Evolutionary conservation across 75 land plant species (phyloP).

Genomic region (Adiantum capillusveneris): DNA sequence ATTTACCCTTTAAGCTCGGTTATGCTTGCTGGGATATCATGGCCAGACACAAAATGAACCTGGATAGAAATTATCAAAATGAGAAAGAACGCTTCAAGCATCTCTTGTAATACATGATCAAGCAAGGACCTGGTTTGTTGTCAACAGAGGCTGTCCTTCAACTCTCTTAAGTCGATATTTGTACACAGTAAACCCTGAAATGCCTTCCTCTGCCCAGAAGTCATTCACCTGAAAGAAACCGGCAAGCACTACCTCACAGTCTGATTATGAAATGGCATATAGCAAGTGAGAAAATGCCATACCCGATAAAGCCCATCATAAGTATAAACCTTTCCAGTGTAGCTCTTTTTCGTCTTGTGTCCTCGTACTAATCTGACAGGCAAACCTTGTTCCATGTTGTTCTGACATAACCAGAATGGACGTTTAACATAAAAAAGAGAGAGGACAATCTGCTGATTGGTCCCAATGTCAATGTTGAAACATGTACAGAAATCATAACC

Average conservation of each 20-base stretch:
- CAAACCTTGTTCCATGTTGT: constrained; percentile 38
- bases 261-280: no score
- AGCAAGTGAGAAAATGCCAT: no score
- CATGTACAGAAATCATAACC: no score
- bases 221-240: constrained; percentile 48
- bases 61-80: neutral
- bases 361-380: constrained; percentile 35
- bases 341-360: constrained; percentile 16
- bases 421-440: no score
- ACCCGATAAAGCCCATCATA: constrained; percentile 41
- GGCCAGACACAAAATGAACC: constrained; percentile 4
- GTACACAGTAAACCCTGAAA: constrained; percentile 73
- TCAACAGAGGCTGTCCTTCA: constrained; percentile 67
- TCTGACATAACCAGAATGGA: no score
- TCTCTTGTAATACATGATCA: neutral
- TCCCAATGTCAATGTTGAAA: no score
- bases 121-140: constrained; percentile 59
- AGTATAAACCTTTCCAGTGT: constrained; percentile 20
- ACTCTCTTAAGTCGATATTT: constrained; percentile 61
- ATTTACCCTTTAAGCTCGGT: constrained; percentile 1
- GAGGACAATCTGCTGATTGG: no score
- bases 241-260: no score
- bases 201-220: constrained; percentile 83
- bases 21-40: neutral
- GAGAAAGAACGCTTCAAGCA: no score